Evolutionary conservation across 345 rosid species (phyloP), one percentile per base, ranked within the genome.

Genomic region (Heritiera littoralis): DNA sequence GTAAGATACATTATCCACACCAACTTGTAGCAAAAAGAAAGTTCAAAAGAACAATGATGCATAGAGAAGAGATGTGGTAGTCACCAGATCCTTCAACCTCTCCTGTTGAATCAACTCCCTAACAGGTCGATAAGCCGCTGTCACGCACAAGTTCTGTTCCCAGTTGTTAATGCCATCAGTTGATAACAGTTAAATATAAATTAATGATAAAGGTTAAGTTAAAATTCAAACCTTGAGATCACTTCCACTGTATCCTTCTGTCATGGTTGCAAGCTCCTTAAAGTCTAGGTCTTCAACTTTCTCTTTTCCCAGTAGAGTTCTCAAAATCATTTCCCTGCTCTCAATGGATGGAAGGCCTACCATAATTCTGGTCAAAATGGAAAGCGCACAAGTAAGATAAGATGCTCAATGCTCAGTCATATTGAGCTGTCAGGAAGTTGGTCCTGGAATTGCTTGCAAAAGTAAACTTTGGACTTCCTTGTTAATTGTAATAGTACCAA

Each of bases 91-190:
- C 84, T 91, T 97, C 88, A 81, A 71, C 83, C 89, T 84, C 81
- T 97, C 99, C 76, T 93, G 89, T 85, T 94, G 88, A 77, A 97
- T 84, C 73, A 94, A 85, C 84, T 97, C 98, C 75, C 99, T 87
- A 40, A 97, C 97, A 13, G 98, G 98, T 83, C 93, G 87, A 87
- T 97, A 94, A 3, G 99, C 99, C n/a, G 98, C 98, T 43, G 99
- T 92, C 45, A 89, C 85, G 38, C 99, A 97, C 78, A 97, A 82
- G 85, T 92, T 97, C 98, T 97, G 96, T 87, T 88, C 72, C 77
- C 72, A 83, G 80, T 30, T 72, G 66, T 61, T 61, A 67, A 81
- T 1, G 68, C 1, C 85, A 80, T 12, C 38, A 85, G 70, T 40
- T 81, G 9, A 49, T 78, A 28, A 61, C 45, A 74, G 41, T 51